Conservation (phyloP, 768 basidiomycete species). For the Mycena rosella region DNA sequence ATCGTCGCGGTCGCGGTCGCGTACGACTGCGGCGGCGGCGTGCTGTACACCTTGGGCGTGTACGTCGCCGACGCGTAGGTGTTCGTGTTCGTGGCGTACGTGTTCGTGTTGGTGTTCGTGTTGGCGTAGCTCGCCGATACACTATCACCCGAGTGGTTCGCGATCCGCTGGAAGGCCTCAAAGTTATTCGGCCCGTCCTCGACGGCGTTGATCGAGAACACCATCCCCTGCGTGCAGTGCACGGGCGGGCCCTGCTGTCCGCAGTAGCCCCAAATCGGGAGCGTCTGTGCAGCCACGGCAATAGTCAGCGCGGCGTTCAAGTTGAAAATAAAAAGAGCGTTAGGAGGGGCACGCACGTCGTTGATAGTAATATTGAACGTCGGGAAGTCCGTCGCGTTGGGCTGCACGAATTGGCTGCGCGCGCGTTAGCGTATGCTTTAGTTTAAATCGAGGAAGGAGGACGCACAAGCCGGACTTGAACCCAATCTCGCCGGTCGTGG, state of each 20-base stretch:
- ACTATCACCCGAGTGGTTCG: not conserved
- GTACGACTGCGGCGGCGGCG: slow-evolving; percentile 40
- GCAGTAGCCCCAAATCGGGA: slow-evolving; percentile 58
- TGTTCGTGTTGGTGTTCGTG: no score
- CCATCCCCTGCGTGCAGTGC: slow-evolving; percentile 61
- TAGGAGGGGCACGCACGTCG: not conserved
- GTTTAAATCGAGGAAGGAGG: not conserved
- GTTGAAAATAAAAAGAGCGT: no score
- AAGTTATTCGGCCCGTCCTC: slow-evolving; percentile 42
- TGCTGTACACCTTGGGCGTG: slow-evolving; percentile 20
- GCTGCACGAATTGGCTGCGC: no score
- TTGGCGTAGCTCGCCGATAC: no score
- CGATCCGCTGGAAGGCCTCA: not conserved
- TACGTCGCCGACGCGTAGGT: not conserved
- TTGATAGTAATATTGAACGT: not conserved
- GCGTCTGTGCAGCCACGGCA: slow-evolving; percentile 20
- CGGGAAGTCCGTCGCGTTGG: not conserved
- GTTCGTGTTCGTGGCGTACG: no score
- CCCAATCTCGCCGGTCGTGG: slow-evolving; percentile 23
- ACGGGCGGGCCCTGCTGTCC: slow-evolving; percentile 46
- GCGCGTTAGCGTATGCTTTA: no score
- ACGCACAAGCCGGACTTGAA: slow-evolving; percentile 47
- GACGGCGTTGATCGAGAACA: slow-evolving; percentile 59
- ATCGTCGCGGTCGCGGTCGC: slow-evolving; percentile 49
- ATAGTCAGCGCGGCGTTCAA: no score